Conservation (phyloP, 108 stramenopile species). For the Nannochloropsis salina region DNA sequence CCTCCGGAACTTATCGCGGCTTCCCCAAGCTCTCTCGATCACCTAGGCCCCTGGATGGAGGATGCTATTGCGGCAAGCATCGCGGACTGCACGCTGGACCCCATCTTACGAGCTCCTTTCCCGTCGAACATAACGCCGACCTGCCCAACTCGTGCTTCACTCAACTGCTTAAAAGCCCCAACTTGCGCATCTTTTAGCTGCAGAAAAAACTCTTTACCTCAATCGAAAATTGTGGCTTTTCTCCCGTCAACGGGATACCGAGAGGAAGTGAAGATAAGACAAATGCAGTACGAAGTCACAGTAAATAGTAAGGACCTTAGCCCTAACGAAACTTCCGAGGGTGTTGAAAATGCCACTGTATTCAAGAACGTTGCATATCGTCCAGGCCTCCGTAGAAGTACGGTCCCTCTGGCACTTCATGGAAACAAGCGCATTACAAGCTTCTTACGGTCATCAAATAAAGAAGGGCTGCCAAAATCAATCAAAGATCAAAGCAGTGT, state of each 20-base stretch:
- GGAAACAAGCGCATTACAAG: background rate
- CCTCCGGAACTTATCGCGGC: background rate
- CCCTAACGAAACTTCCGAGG: too few species aligned
- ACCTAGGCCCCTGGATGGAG: constrained; percentile 4
- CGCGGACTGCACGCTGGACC: background rate
- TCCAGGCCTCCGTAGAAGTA: background rate
- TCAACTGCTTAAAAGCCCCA: too few species aligned
- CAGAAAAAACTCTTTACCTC: background rate
- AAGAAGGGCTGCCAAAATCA: too few species aligned
- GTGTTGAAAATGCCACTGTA: background rate
- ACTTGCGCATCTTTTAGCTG: too few species aligned
- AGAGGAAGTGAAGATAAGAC: background rate
- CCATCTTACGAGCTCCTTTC: background rate
- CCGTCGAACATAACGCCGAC: background rate
- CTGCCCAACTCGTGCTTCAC: too few species aligned
- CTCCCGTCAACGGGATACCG: background rate
- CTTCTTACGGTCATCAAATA: background rate
- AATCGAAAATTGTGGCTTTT: background rate
- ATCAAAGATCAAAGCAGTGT: too few species aligned
- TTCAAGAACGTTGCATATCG: background rate
- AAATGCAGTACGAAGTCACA: too few species aligned
- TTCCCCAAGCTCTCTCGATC: background rate
- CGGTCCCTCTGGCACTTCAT: background rate
- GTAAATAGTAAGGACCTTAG: too few species aligned
- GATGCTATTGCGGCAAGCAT: background rate